Percentiles rank a stretch among this genome's conserved stretches.
phyloP scores from a whole-genome alignment of 1,284 basidiomycete genomes.

The Tylopilus sp. region DNA sequence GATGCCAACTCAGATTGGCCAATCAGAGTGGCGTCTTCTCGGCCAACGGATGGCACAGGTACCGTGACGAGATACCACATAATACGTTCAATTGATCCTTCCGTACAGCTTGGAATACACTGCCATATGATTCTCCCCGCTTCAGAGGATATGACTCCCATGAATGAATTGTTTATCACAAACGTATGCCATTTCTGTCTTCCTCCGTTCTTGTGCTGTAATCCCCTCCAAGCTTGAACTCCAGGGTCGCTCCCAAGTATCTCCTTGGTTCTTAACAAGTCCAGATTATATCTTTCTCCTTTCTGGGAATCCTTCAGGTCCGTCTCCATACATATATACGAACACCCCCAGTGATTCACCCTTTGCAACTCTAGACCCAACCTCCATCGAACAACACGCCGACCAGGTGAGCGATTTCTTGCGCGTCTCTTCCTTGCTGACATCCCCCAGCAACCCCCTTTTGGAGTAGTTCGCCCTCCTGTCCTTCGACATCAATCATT shows the following conservation, averaged over 20 bases:
- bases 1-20: constrained; percentile 35
- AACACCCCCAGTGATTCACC: not conserved
- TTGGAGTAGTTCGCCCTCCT: constrained; percentile 33
- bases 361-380: constrained; percentile 9
- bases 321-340: not conserved
- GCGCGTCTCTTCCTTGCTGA: constrained; percentile 21
- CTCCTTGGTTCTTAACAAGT: constrained; percentile 52
- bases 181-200: constrained; percentile 53
- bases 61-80: constrained; percentile 22
- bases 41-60: constrained; percentile 62
- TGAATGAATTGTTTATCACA: constrained; percentile 63
- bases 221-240: constrained; percentile 51
- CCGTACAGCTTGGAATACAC: constrained; percentile 61
- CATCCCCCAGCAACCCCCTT: constrained; percentile 20
- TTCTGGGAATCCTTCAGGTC: constrained; percentile 38
- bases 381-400: constrained; percentile 7
- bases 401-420: constrained; percentile 25
- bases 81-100: constrained; percentile 26
- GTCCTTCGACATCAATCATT: constrained; percentile 44
- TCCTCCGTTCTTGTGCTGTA: constrained; percentile 14
- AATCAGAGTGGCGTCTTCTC: constrained; percentile 54
- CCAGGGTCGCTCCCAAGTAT: constrained; percentile 48
- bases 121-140: constrained; percentile 68
- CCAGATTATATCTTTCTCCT: constrained; percentile 49
- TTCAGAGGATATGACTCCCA: constrained; percentile 53